phyloP scores from a whole-genome alignment of 2,329 filamentous ascomycete species.

The Phialocephala sp. region DNA sequence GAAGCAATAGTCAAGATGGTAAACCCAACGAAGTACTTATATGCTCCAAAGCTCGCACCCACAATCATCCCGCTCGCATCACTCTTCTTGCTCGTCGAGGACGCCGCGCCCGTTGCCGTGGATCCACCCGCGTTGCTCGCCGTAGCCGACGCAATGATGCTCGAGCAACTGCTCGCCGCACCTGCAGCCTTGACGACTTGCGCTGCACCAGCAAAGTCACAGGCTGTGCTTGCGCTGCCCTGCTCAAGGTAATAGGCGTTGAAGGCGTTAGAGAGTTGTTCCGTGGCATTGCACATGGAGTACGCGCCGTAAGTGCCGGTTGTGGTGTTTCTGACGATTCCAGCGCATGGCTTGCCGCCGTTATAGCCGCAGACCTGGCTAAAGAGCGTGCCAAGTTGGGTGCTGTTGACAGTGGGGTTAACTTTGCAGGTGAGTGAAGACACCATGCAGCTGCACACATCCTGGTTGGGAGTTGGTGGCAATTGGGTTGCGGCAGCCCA shows the following conservation, averaged over 20 bases:
- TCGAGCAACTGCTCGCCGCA: conserved; percentile 32
- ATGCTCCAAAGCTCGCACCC: conserved; percentile 29
- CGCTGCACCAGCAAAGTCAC: conserved; percentile 73
- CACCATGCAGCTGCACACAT: conserved; percentile 86
- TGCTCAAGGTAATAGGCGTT: conserved; percentile 60
- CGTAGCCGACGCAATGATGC: conserved; percentile 32
- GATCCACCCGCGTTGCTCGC: conserved; percentile 19
- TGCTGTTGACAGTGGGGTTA: conserved; percentile 57
- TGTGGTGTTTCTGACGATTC: conserved; percentile 56
- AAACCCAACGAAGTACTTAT: conserved; percentile 32
- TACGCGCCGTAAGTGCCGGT: conserved; percentile 75
- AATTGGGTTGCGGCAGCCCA: conserved; percentile 62
- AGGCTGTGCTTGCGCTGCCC: conserved; percentile 56
- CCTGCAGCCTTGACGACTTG: conserved; percentile 50
- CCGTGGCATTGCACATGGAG: conserved; percentile 72
- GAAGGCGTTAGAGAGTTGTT: conserved; percentile 76
- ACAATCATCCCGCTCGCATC: conserved; percentile 29
- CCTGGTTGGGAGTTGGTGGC: conserved; percentile 79
- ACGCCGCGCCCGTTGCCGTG: conserved; percentile 20
- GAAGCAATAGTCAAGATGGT: conserved; percentile 30
- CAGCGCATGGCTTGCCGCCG: conserved; percentile 42
- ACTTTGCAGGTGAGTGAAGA: conserved; percentile 72
- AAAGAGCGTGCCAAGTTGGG: conserved; percentile 73
- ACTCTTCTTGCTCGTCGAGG: conserved; percentile 36
- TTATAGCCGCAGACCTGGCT: conserved; percentile 51